Evolutionary conservation across 352 stramenopile genomes (phyloP).

Genomic region (Phytophthora citricola): DNA sequence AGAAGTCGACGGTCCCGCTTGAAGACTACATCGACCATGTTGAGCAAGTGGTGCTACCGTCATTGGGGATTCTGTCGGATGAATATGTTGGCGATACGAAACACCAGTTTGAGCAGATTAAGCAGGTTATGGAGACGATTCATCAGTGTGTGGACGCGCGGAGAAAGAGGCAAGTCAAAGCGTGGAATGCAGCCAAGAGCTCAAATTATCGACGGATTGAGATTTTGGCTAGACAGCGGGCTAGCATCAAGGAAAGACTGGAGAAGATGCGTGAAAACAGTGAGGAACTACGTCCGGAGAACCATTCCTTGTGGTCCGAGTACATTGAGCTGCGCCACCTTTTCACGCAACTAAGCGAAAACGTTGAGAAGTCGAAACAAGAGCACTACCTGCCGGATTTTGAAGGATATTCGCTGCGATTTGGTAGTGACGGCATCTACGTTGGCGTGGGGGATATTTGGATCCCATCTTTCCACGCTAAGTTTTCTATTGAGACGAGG

Average conservation of each 20-base stretch:
- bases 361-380: slow-evolving; percentile 73
- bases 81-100: slow-evolving; percentile 12
- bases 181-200: slow-evolving; percentile 64
- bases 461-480: slow-evolving; percentile 75
- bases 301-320: slow-evolving; percentile 61
- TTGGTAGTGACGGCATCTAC: slow-evolving; percentile 76
- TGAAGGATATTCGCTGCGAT: slow-evolving; percentile 67
- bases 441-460: slow-evolving; percentile 76
- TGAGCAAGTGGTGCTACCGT: slow-evolving; percentile 52
- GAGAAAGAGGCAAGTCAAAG: slow-evolving; percentile 51
- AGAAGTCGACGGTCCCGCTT: slow-evolving; percentile 44
- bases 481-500: slow-evolving; percentile 77
- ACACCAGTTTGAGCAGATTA: slow-evolving; percentile 46
- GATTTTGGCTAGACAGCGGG: slow-evolving; percentile 62
- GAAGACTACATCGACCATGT: slow-evolving; percentile 59
- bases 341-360: slow-evolving; percentile 59
- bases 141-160: slow-evolving; percentile 52
- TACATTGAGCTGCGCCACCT: slow-evolving; percentile 77
- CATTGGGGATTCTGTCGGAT: slow-evolving; percentile 12
- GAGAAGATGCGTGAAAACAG: slow-evolving; percentile 59
- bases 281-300: slow-evolving; percentile 53
- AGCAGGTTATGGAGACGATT: slow-evolving; percentile 60
- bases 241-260: slow-evolving; percentile 65
- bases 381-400: slow-evolving; percentile 70
- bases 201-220: slow-evolving; percentile 74